phyloP scores from a whole-genome alignment of 441 rosid species.

The Cnidoscolus chayamansa region DNA sequence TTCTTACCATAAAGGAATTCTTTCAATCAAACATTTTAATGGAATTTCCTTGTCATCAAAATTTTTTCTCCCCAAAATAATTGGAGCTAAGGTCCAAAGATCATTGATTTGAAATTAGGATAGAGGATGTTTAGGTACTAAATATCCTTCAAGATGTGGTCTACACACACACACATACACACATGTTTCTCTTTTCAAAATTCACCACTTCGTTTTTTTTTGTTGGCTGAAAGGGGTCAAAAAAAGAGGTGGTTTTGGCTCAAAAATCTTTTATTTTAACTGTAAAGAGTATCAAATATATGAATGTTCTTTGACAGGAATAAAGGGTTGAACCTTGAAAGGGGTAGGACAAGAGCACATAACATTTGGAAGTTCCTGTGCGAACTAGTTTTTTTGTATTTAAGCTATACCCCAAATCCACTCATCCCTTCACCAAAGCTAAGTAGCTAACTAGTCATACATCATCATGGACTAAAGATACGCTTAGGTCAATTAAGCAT shows the following conservation, averaged over 20 bases:
- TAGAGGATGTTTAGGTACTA: slow-evolving; percentile 1
- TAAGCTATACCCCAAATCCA: not conserved
- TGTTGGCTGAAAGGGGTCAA: not conserved
- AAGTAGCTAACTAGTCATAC: not conserved
- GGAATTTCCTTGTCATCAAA: not conserved
- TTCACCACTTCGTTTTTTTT: not conserved
- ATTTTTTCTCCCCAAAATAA: not conserved
- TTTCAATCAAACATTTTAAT: not conserved
- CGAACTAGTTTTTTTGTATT: not conserved
- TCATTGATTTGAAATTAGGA: not conserved
- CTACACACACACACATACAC: not conserved
- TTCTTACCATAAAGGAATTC: not conserved
- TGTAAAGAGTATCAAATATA: not conserved
- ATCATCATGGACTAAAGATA: not conserved
- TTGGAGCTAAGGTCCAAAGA: not conserved
- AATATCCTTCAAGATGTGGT: not conserved
- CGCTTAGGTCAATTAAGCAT: not conserved
- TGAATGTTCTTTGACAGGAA: not conserved
- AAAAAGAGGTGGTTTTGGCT: not conserved
- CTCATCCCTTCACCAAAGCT: not conserved
- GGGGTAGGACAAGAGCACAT: not conserved
- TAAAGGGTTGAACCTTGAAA: not conserved
- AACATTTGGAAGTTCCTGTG: not conserved
- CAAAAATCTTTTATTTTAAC: not conserved
- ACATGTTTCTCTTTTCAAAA: not conserved